A percentile compares a stretch with the other conserved stretches of the same genome.
phyloP scores from a whole-genome alignment of 331 rosid genomes.

The Stylosanthes scabra region DNA sequence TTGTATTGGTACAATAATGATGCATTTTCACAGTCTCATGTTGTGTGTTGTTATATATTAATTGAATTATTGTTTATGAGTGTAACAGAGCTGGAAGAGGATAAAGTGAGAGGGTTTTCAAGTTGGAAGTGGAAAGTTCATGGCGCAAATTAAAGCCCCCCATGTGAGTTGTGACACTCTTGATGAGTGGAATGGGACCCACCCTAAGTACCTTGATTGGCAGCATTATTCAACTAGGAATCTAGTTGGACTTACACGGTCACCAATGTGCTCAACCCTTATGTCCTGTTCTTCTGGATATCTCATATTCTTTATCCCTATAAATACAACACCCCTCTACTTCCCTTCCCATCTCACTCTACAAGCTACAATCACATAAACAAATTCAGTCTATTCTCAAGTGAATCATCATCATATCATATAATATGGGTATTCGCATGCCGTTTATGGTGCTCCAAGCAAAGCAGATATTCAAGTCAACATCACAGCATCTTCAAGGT shows the following conservation, averaged over 20 bases:
- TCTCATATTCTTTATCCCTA: conserved; percentile 32
- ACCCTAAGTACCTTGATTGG: background rate
- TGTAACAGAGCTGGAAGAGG: conserved; percentile 45
- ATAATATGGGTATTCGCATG: conserved; percentile 60
- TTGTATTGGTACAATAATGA: no score
- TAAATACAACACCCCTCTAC: conserved; percentile 38
- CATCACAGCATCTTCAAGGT: conserved; percentile 32
- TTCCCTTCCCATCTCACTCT: background rate
- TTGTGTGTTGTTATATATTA: no score
- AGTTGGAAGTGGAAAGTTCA: background rate
- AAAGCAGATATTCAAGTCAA: conserved; percentile 57
- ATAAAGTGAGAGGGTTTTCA: background rate
- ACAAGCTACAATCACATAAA: background rate
- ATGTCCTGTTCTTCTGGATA: conserved; percentile 6
- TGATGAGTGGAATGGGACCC: conserved; percentile 36
- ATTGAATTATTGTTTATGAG: background rate
- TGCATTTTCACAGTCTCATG: no score
- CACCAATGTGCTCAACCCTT: conserved; percentile 7
- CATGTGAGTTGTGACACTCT: conserved; percentile 41
- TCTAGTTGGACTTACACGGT: background rate
- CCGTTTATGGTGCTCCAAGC: conserved; percentile 51
- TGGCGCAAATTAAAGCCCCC: background rate
- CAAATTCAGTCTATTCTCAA: background rate
- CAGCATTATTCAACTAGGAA: conserved; percentile 19
- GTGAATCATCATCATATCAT: background rate